A percentile compares a stretch with the other conserved stretches of the same genome.
Evolutionary conservation across 2,329 filamentous ascomycete genomes (phyloP).

Genomic region (Ophiognomonia clavigignenti-juglandacearum): DNA sequence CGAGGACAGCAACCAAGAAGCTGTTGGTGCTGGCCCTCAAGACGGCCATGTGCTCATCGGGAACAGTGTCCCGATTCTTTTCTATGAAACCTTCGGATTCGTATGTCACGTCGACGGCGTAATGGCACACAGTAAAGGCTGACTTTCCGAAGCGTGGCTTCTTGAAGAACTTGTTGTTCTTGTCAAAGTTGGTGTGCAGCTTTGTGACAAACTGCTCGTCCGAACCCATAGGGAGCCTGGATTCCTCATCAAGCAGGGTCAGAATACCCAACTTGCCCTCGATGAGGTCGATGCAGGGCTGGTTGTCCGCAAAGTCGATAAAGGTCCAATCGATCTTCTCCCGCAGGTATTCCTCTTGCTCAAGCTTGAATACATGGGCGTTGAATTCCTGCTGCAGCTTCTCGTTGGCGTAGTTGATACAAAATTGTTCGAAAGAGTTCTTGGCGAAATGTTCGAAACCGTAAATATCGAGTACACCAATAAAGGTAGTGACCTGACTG

Average conservation of each 20-base stretch:
- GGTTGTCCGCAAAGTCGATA: slow-evolving; percentile 98
- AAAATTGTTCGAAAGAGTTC: slow-evolving; percentile 99
- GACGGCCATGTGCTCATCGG: slow-evolving; percentile 95
- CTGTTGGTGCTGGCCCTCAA: slow-evolving; percentile 76
- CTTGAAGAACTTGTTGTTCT: slow-evolving; percentile 88
- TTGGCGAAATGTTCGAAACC: slow-evolving; percentile 99
- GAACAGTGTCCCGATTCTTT: slow-evolving; percentile 98
- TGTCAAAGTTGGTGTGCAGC: slow-evolving; percentile 86
- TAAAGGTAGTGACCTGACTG: slow-evolving; percentile 79
- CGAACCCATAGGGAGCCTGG: slow-evolving; percentile 90
- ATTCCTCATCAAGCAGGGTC: slow-evolving; percentile 92
- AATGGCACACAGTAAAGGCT: slow-evolving; percentile 96
- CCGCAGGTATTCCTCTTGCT: slow-evolving; percentile 94
- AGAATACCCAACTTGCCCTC: slow-evolving; percentile 94
- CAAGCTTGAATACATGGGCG: slow-evolving; percentile 97
- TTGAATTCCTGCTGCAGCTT: slow-evolving; percentile 99
- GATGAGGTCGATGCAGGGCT: slow-evolving; percentile 97
- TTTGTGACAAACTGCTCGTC: slow-evolving; percentile 97
- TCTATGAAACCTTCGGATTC: slow-evolving; percentile 99
- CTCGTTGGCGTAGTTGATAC: slow-evolving; percentile 99
- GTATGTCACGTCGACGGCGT: slow-evolving; percentile 96
- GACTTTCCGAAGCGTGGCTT: slow-evolving; percentile 98
- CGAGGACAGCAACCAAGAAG: slow-evolving; percentile 80
- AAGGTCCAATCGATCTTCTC: slow-evolving; percentile 99
- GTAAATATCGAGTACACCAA: slow-evolving; percentile 98